Evolutionary conservation across 2,329 filamentous ascomycete genomes (phyloP).

Genomic region (Blastomyces emzantsi): DNA sequence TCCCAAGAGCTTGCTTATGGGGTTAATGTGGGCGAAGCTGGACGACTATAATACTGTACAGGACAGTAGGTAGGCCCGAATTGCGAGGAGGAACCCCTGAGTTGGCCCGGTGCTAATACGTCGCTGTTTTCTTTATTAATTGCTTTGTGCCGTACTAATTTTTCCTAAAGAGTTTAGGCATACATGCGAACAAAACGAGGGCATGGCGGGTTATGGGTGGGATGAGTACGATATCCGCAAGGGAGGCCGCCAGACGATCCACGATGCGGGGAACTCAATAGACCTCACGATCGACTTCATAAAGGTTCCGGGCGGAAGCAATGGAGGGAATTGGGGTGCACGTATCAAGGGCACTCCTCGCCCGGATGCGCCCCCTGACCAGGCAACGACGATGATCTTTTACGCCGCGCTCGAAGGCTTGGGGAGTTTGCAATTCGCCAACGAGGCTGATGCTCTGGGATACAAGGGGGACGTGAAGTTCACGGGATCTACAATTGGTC

Average conservation of each 20-base stretch:
- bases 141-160: not conserved
- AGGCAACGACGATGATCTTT: conserved; percentile 72
- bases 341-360: conserved; percentile 74
- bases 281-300: conserved; percentile 91
- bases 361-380: conserved; percentile 54
- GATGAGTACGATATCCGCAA: conserved; percentile 87
- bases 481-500: conserved; percentile 56
- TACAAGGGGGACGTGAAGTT: conserved; percentile 57
- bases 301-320: conserved; percentile 74
- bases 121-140: not conserved
- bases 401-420: conserved; percentile 73
- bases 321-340: conserved; percentile 88
- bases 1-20: conserved; percentile 70
- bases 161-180: conserved; percentile 63
- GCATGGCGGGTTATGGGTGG: conserved; percentile 95
- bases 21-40: conserved; percentile 80
- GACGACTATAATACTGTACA: conserved; percentile 70
- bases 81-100: not conserved
- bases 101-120: not conserved
- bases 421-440: conserved; percentile 55
- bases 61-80: conserved; percentile 50
- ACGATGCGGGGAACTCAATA: conserved; percentile 77
- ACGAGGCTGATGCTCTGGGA: conserved; percentile 45
- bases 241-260: conserved; percentile 82
- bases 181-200: conserved; percentile 91